Conservation (phyloP, 805 yeast species). For the Myxozyma geophila region DNA sequence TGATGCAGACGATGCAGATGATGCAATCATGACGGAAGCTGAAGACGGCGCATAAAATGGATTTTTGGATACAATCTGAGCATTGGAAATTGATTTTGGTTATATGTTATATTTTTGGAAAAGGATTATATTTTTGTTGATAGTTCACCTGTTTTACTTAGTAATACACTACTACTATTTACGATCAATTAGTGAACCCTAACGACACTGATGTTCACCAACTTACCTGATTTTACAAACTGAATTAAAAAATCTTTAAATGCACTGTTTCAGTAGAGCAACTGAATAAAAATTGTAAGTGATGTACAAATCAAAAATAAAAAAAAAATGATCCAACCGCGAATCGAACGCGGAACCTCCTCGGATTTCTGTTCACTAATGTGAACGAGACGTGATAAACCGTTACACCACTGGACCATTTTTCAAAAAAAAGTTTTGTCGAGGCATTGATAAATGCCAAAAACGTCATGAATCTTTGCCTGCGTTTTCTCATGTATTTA, state of each 20-base stretch:
- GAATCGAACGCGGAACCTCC: conserved; percentile 39
- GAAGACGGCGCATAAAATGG: background rate
- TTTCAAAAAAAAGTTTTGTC: background rate
- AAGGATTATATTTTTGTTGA: too few relatives aligned
- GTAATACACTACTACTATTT: too few relatives aligned
- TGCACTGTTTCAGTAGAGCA: background rate
- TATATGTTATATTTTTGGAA: too few relatives aligned
- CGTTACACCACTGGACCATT: conserved; percentile 38
- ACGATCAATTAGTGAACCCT: too few relatives aligned
- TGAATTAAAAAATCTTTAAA: too few relatives aligned
- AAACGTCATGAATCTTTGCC: background rate
- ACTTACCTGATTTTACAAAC: too few relatives aligned
- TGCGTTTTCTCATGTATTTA: background rate
- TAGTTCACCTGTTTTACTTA: too few relatives aligned
- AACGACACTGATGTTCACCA: too few relatives aligned
- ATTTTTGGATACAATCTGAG: too few relatives aligned
- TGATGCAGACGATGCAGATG: background rate
- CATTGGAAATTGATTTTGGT: background rate
- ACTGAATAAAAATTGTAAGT: background rate
- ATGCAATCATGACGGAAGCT: conserved; percentile 7
- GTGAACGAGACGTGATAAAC: conserved; percentile 39
- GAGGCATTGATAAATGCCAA: background rate
- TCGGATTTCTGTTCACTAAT: conserved; percentile 34
- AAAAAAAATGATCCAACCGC: conserved; percentile 36
- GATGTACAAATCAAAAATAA: background rate